Base-by-base conservation (phyloP, 306 rosid genomes). In the Trifolium repens region DNA sequence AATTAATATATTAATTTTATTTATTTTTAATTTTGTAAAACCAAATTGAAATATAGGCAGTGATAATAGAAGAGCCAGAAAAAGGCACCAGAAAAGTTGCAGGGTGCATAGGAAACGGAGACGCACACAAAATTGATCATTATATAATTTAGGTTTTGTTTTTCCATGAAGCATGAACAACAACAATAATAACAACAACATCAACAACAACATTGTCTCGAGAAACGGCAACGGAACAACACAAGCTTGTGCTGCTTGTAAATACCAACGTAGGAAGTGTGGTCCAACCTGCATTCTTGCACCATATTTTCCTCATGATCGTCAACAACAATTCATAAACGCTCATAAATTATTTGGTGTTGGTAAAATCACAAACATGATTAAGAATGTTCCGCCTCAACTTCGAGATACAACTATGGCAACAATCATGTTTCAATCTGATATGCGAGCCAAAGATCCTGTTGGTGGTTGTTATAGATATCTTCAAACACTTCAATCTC, bases 201-300 rank as follows among this genome's bases (percentile, higher is more conserved):
- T 17, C 19, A 17, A 16, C n/a, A 40, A 17, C 27, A 42, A 3
- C 44, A 10, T 2, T 47, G 13, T 27, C 9, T 13, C 66, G 14
- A 60, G 47, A 22, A 78, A 73, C 40, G 79, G 39, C 4, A 67
- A 44, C 82, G 77, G 79, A 72, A 85, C 70, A 74, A 3, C 73
- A 54, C 98, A 90, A 19, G 98, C 97, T 63, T 94, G 98, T 42
- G 96, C 97, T 46, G 94, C 96, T 0, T 94, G 98, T 43, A 91
- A 88, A 9, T 87, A 85, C 83, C 97, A 88, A 50, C 94, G 97
- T 14, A 80, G 88, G 19, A 94, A 87, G 81, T 94, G 98, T 54
- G 88, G 90, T 0, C 77, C 96, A 0, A 81, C 85, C 57, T 94
- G 98, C 76, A 74, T 87, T 50, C 88, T 94, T 3, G 94, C 98